Evolutionary conservation across 768 basidiomycete species (phyloP), one percentile per base, ranked within the genome.

Genomic region (Amanita molliuscula): DNA sequence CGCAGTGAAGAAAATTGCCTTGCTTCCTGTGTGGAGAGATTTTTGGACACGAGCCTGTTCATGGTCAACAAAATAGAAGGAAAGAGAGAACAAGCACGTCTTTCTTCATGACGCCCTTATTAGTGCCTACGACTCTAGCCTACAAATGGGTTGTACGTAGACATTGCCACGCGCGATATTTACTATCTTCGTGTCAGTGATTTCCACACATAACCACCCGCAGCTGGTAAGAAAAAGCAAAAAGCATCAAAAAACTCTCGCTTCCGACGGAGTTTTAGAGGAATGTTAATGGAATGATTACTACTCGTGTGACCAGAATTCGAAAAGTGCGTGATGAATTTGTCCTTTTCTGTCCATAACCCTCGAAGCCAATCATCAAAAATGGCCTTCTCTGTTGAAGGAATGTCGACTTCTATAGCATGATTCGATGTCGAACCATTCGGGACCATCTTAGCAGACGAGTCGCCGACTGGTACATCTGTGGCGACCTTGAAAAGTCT

Each of bases 21-120:
- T 44, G 70, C 75, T 47, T 93, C 94, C 67, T 96, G 94, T 61
- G 91, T 95, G 44, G 88, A 89, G 51, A 75, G 93, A 51, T 97
- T 96, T 70, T 69, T 97, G 58, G 94, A 97, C 69, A 79, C 82
- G 33, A 86, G 81, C 60, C 65, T 91, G 36, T 88, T 79, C 68
- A 76, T 97, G 72, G 82, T 96, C 51, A 78, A 79, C 55, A 75
- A 78, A 51, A 73, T 82, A 28, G 75, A 80, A 53, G 64, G 73
- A 54, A 74, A 78, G 56, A 62, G 65, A 49, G 58, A 56, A 38
- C 59, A 57, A 35, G 49, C 60, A 28, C 54, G 47, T 15, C 55
- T 56, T 33, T 54, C 52, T 20, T 52, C 47, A 33, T 47, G 35
- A 47, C 20, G 0, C 36, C 45, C 36, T 48, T 21, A 21, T 35